A percentile compares a stretch with the other conserved stretches of the same genome.
phyloP scores from a whole-genome alignment of 2,329 filamentous ascomycete species.

The Huntiella abstrusa region DNA sequence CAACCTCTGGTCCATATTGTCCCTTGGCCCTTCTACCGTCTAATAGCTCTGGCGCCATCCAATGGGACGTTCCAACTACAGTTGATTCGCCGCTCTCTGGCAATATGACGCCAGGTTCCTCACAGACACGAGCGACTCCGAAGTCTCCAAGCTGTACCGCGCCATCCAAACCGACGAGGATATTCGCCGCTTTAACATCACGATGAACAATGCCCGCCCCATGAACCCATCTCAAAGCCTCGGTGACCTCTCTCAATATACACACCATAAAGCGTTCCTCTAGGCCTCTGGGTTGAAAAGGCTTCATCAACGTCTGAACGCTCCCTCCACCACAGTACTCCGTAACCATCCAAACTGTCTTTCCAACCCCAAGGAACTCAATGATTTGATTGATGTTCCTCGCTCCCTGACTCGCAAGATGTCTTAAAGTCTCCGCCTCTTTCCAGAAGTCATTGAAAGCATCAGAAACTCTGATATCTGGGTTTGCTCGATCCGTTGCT shows the following conservation, averaged over 20 bases:
- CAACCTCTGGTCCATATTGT: conserved; percentile 48
- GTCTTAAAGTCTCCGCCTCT: conserved; percentile 49
- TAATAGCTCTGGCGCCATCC: conserved; percentile 71
- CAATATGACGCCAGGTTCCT: background rate
- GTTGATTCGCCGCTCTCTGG: conserved; percentile 39
- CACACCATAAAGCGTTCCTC: conserved; percentile 53
- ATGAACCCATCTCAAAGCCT: conserved; percentile 49
- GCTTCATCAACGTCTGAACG: conserved; percentile 53
- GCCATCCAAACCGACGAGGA: conserved; percentile 59
- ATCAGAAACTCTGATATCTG: conserved; percentile 44
- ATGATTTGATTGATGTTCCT: conserved; percentile 68
- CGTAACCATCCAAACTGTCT: conserved; percentile 73
- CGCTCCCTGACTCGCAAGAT: conserved; percentile 54
- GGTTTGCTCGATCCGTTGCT: conserved; percentile 40
- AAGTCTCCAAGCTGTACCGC: conserved; percentile 70
- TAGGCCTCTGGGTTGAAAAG: conserved; percentile 45
- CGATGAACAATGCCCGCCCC: conserved; percentile 50
- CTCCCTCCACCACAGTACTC: conserved; percentile 76
- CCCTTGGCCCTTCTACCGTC: conserved; percentile 24
- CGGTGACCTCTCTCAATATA: conserved; percentile 46
- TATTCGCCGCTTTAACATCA: conserved; percentile 61
- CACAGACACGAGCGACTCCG: conserved; percentile 47
- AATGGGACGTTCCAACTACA: conserved; percentile 66
- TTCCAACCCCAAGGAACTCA: conserved; percentile 57
- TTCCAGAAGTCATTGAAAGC: conserved; percentile 52